Evolutionary conservation across 2,329 filamentous ascomycete species (phyloP).

Genomic region (Cryphonectria radicalis): DNA sequence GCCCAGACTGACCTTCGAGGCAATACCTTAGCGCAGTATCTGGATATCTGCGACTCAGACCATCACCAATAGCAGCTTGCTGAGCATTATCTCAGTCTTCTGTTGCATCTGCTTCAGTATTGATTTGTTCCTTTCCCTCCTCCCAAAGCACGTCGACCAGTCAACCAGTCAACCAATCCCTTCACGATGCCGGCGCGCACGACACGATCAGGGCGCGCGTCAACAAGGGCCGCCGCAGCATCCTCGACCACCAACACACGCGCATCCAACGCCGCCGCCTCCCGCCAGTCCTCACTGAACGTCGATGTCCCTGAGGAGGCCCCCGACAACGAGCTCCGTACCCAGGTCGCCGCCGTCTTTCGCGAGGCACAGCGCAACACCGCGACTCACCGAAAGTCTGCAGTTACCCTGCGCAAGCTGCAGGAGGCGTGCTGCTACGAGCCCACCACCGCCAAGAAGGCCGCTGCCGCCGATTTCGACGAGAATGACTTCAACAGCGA

Average conservation of each 20-base stretch:
- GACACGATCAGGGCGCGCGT: conserved; percentile 51
- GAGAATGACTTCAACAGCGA: conserved; percentile 89
- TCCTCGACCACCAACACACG: conserved; percentile 45
- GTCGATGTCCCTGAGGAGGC: conserved; percentile 71
- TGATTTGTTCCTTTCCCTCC: conserved; percentile 26
- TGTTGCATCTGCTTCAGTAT: conserved; percentile 30
- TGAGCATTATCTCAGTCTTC: conserved; percentile 4
- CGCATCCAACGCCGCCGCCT: conserved; percentile 46
- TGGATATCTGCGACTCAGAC: neutral
- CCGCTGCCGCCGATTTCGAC: conserved; percentile 68
- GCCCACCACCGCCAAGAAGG: conserved; percentile 56
- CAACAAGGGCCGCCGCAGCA: conserved; percentile 46
- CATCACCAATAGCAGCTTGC: conserved; percentile 1
- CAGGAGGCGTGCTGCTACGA: conserved; percentile 83
- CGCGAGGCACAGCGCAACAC: conserved; percentile 86
- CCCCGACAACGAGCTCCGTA: conserved; percentile 70
- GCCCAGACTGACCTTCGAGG: neutral
- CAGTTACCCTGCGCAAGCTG: conserved; percentile 84
- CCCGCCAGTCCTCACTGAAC: conserved; percentile 50
- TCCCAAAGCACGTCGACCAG: conserved; percentile 18
- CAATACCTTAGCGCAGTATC: conserved; percentile 12
- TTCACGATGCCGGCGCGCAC: conserved; percentile 55
- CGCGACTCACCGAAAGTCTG: conserved; percentile 86
- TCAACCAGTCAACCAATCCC: conserved; percentile 3
- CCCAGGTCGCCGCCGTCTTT: conserved; percentile 74